Base-by-base conservation (phyloP, 345 rosid species). In the Pugionium cornutum region DNA sequence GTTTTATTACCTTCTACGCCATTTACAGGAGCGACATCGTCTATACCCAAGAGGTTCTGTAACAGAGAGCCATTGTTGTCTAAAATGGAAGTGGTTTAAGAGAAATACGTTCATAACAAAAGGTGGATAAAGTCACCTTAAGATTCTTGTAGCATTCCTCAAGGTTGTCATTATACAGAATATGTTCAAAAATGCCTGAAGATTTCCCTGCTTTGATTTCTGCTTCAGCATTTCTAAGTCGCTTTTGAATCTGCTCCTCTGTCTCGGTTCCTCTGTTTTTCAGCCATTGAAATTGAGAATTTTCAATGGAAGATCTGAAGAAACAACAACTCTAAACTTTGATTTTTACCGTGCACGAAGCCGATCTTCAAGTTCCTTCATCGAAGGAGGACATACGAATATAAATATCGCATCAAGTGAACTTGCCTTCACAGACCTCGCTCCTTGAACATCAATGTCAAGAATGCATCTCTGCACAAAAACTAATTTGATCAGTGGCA, bases 381-480 rank as follows among this genome's bases (percentile, higher is more conserved):
- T 77, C 11, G 96, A 88, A 28, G 99, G 99, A 50, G 99, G 99
- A 42, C 90, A 64, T 33, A 94, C 80, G 50, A 94, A 94, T 74
- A 90, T 78, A 48, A 86, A 90, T 68, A 84, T 64, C 28, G 99
- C 97, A 59, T 88, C 96, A 46, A 94, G 79, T 54, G 91, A 73
- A 58, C 92, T 86, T 33, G 84, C 81, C 64, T 69, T 84, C 64
- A 94, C 95, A 0, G 92, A 84, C 64, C 78, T 81, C 9, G 97
- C 96, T 46, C 97, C 99, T 85, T 94, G 99, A 66, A 94, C 99
- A 73, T 94, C 99, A 47, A 94, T 94, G 75, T 94, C 99, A 69
- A 94, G 96, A 68, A 94, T 94, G 79, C 99, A 94, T 76, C 92
- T 80, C 99, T 30, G 79, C 39, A 39, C 69, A 71, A 76, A 44